A percentile compares a stretch with the other conserved stretches of the same genome.
Conservation (phyloP, 331 rosid genomes). For the Quercus tomentella region DNA sequence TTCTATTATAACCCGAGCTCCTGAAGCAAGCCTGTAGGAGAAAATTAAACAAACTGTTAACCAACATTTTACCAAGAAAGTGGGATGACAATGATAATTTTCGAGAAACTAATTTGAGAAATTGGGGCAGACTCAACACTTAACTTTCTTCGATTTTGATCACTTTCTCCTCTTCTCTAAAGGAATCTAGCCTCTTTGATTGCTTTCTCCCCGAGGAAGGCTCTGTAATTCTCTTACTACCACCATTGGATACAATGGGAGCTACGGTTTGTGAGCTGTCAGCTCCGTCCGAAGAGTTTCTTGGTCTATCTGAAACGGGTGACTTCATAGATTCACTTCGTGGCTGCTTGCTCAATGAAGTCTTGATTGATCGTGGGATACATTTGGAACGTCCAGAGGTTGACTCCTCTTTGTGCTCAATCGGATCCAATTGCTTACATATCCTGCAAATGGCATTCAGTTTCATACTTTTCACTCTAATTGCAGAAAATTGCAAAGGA, state of each 20-base stretch:
- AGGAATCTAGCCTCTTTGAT: conserved; percentile 60
- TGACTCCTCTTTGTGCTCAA: conserved; percentile 45
- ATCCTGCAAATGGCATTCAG: conserved; percentile 43
- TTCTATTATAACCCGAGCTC: conserved; percentile 93
- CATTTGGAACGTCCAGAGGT: conserved; percentile 79
- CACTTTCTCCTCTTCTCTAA: conserved; percentile 61
- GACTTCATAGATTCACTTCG: conserved; percentile 76
- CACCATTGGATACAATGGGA: conserved; percentile 44
- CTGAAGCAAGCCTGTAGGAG: conserved; percentile 89
- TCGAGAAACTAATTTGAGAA: conserved; percentile 7
- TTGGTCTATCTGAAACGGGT: conserved; percentile 68
- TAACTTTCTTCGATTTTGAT: conserved; percentile 93
- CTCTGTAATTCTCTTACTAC: conserved; percentile 68
- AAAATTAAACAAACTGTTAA: conserved; percentile 34
- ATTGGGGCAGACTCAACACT: conserved; percentile 40
- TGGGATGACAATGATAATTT: not conserved
- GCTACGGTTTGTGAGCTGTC: conserved; percentile 36
- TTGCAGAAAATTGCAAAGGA: not conserved
- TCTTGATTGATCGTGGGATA: conserved; percentile 79
- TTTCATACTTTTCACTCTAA: not conserved
- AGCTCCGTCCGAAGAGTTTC: conserved; percentile 55
- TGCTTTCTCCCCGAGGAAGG: conserved; percentile 43
- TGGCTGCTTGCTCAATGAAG: conserved; percentile 68
- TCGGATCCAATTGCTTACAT: conserved; percentile 40
- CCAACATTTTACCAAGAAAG: conserved; percentile 12